Percentiles rank a stretch among this genome's conserved stretches.
phyloP scores from a whole-genome alignment of 768 basidiomycete species.

The Kwoniella mangroviensis region DNA sequence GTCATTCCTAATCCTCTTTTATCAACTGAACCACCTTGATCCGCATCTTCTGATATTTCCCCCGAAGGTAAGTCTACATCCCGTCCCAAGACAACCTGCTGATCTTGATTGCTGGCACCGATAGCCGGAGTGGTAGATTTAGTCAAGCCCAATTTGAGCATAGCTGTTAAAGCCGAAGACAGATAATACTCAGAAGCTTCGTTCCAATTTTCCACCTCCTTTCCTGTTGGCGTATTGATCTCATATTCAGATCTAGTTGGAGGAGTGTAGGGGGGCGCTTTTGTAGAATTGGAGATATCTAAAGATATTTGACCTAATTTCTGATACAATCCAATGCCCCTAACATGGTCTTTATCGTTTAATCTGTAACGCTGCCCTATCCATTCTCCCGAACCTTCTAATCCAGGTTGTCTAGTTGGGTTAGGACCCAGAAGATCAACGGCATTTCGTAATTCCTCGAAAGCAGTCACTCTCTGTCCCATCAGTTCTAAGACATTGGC shows the following conservation, averaged over 20 bases:
- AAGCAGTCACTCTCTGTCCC: conserved; percentile 45
- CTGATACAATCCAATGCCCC: conserved; percentile 51
- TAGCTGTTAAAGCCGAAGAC: conserved; percentile 43
- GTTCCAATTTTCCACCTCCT: conserved; percentile 29
- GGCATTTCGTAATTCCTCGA: conserved; percentile 41
- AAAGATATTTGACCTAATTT: conserved; percentile 54
- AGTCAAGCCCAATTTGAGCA: conserved; percentile 39
- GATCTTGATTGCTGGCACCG: neutral
- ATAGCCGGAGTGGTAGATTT: neutral
- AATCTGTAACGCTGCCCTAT: conserved; percentile 10
- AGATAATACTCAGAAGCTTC: conserved; percentile 47
- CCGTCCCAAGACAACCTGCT: conserved; percentile 34
- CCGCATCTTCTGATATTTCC: conserved; percentile 16
- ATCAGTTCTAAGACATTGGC: conserved; percentile 48
- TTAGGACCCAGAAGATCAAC: conserved; percentile 34
- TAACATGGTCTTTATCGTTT: conserved; percentile 39
- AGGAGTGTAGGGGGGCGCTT: neutral
- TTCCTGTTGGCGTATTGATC: neutral
- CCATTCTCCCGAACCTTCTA: conserved; percentile 6
- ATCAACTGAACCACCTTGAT: conserved; percentile 44
- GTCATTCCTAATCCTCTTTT: conserved; percentile 54
- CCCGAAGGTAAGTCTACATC: conserved; percentile 37
- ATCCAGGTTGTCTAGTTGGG: conserved; percentile 20
- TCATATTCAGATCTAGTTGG: neutral
- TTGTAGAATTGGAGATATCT: conserved; percentile 22